A percentile compares a stretch with the other conserved stretches of the same genome.
phyloP scores from a whole-genome alignment of 441 rosid genomes.

The Bocquillonia castaneifolia region DNA sequence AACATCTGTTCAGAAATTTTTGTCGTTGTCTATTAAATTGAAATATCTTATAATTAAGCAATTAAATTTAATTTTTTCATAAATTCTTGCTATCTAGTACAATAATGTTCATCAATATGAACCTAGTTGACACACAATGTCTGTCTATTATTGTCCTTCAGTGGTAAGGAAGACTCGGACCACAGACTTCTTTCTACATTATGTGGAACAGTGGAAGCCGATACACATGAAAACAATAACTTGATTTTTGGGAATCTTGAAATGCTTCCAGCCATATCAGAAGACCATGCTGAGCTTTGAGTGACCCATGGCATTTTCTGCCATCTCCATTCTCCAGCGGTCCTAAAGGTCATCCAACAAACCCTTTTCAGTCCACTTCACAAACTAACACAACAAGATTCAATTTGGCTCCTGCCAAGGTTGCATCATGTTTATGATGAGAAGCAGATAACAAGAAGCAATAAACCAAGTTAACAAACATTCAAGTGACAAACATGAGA shows the following conservation, averaged over 20 bases:
- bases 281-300: neutral
- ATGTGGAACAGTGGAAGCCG: too few relatives aligned
- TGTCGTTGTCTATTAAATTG: slow-evolving; percentile 9
- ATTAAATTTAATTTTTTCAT: neutral
- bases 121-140: neutral
- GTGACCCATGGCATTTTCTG: neutral
- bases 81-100: slow-evolving; percentile 5
- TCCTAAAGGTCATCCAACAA: neutral
- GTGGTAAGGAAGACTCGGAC: too few relatives aligned
- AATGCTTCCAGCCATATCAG: too few relatives aligned
- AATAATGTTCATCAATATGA: slow-evolving; percentile 4
- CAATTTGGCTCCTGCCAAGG: neutral
- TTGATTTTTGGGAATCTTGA: too few relatives aligned
- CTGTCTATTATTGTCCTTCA: too few relatives aligned
- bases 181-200: too few relatives aligned
- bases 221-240: too few relatives aligned
- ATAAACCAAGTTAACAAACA: neutral
- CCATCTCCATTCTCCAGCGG: neutral
- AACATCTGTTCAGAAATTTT: slow-evolving; percentile 19
- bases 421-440: neutral
- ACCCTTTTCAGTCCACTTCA: neutral
- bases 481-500: neutral
- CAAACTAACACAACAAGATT: neutral
- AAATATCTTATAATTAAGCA: slow-evolving; percentile 10
- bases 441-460: neutral